phyloP scores from a whole-genome alignment of 2,329 filamentous ascomycete genomes.

The Microcyclosporella mali region DNA sequence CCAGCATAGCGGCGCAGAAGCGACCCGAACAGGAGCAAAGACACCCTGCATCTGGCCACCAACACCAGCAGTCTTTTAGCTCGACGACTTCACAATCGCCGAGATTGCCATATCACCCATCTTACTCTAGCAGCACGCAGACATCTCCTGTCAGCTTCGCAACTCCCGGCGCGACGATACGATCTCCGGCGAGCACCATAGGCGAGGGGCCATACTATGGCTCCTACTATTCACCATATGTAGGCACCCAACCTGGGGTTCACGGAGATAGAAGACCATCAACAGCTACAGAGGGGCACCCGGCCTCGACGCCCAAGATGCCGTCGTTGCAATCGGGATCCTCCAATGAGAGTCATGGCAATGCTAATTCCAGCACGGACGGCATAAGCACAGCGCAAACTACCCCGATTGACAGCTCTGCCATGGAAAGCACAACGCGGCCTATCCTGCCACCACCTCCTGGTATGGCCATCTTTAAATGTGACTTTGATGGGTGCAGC shows the following conservation, averaged over 20 bases:
- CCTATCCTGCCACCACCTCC: conserved; percentile 28
- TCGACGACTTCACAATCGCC: conserved; percentile 28
- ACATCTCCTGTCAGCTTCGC: conserved; percentile 22
- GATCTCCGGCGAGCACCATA: conserved; percentile 25
- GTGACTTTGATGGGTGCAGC: conserved; percentile 58
- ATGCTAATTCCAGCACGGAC: conserved; percentile 26
- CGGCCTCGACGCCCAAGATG: conserved; percentile 13
- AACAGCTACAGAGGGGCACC: conserved; percentile 10
- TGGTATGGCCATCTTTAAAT: conserved; percentile 48
- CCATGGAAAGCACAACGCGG: conserved; percentile 20
- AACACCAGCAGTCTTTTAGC: conserved; percentile 25
- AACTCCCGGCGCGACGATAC: conserved; percentile 6
- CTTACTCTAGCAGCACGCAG: conserved; percentile 22
- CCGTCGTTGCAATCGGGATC: conserved; percentile 24
- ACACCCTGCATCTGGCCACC: conserved; percentile 16
- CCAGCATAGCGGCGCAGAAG: conserved; percentile 43
- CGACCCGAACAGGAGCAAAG: conserved; percentile 18
- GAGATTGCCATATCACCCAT: conserved; percentile 18
- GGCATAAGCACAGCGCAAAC: conserved; percentile 32
- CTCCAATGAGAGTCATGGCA: conserved; percentile 26
- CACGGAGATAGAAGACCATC: conserved; percentile 20
- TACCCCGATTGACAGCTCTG: conserved; percentile 31
- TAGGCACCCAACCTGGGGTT: conserved; percentile 15
- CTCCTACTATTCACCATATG: conserved; percentile 16
- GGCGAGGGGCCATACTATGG: conserved; percentile 21